phyloP scores from a whole-genome alignment of 768 basidiomycete genomes.

The Tylopilus plumbeoviolaceoides region DNA sequence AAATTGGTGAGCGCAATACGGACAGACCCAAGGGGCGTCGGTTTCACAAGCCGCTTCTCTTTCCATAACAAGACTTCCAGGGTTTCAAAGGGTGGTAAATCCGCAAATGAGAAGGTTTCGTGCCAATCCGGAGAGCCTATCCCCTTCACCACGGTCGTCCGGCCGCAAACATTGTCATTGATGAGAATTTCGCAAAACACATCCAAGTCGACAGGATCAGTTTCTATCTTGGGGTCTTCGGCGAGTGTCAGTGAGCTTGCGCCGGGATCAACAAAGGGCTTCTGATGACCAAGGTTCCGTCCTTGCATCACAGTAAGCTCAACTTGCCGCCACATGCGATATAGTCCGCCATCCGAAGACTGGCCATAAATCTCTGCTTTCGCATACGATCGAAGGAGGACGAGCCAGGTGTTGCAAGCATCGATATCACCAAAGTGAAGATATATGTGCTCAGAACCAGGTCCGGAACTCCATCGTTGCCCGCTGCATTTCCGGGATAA shows the following conservation, averaged over 20 bases:
- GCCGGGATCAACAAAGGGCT: conserved; percentile 25
- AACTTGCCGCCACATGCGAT: conserved; percentile 85
- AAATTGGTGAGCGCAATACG: conserved; percentile 67
- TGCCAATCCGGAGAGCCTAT: conserved; percentile 76
- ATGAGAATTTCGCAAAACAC: conserved; percentile 77
- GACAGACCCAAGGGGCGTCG: conserved; percentile 54
- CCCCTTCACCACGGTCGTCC: conserved; percentile 70
- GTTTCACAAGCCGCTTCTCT: conserved; percentile 61
- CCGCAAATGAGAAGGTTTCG: conserved; percentile 68
- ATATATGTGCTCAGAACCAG: conserved; percentile 63
- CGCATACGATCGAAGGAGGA: conserved; percentile 77
- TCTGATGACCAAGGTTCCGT: conserved; percentile 61
- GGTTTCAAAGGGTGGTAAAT: conserved; percentile 74
- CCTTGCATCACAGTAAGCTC: conserved; percentile 71
- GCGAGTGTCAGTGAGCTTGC: conserved; percentile 26
- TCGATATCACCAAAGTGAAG: conserved; percentile 67
- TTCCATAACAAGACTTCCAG: conserved; percentile 66
- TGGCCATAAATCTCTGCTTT: conserved; percentile 75
- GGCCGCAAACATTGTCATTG: conserved; percentile 62
- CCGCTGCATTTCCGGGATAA: conserved; percentile 36
- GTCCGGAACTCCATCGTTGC: conserved; percentile 54
- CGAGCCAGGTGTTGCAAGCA: conserved; percentile 68
- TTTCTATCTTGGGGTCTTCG: conserved; percentile 36
- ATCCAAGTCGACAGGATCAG: conserved; percentile 60
- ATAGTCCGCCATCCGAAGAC: conserved; percentile 64